Evolutionary conservation across 305 asterid genomes (phyloP).

Genomic region (Fraxinus ornus): DNA sequence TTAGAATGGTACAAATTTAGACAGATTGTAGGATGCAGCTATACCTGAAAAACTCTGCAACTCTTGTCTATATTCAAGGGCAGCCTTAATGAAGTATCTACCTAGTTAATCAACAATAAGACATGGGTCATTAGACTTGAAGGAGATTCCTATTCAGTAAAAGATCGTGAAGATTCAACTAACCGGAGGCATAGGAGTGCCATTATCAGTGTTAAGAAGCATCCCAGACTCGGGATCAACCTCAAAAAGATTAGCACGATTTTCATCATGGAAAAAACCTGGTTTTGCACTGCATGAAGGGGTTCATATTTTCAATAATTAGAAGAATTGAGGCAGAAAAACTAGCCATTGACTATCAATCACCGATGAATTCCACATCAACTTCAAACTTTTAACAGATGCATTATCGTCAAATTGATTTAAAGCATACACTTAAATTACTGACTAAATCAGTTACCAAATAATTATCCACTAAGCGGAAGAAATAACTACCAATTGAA

Average conservation of each 20-base stretch:
- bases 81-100: constrained; percentile 64
- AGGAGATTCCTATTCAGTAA: constrained; percentile 2
- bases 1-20: constrained; percentile 1
- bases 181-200: constrained; percentile 98
- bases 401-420: constrained; percentile 8
- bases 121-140: not conserved
- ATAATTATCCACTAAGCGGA: not conserved
- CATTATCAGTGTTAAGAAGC: constrained; percentile 95
- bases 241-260: constrained; percentile 83
- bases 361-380: constrained; percentile 13
- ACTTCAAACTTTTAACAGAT: constrained; percentile 11
- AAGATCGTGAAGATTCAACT: constrained; percentile 27
- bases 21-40: constrained; percentile 6
- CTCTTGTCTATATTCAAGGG: constrained; percentile 55
- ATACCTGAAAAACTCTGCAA: constrained; percentile 88
- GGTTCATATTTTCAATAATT: constrained; percentile 18
- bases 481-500: constrained; percentile 3
- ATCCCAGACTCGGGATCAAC: constrained; percentile 87
- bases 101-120: constrained; percentile 46
- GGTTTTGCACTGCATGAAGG: constrained; percentile 81
- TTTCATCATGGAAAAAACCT: constrained; percentile 89
- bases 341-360: constrained; percentile 17
- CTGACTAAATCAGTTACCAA: not conserved
- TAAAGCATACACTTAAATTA: not conserved
- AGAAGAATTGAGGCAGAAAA: constrained; percentile 11